Evolutionary conservation across 345 rosid genomes (phyloP), one percentile per base, ranked within the genome.

Genomic region (Citropsis articulata): DNA sequence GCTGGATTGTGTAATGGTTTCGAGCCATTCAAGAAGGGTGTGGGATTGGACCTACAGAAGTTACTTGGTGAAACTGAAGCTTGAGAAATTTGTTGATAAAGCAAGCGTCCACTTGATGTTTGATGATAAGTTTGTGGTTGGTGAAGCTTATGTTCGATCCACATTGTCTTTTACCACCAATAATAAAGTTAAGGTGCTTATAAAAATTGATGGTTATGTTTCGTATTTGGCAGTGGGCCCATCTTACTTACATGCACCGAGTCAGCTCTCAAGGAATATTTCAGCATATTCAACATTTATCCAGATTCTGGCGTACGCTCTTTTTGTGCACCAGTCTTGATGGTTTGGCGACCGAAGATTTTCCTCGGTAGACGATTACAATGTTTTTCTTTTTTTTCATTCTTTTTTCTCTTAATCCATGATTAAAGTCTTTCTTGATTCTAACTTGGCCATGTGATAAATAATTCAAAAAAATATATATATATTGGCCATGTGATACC

Each of bases 61-160:
- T 36, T 4, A 40, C 16, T 3, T 4, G 38, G 28, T 10, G 59
- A 28, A 45, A 45, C 8, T 42, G 28, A 75, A 42, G 61, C 27
- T 16, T 73, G 4, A 60, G 55, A 21, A 30, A 48, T 75, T 66
- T 63, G 55, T 50, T 83, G 78, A 42, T 13, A 66, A 0, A 14
- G 50, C 16, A 45, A 24, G 72, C 36, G 73, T 53, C 84, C 60
- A 27, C 69, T 71, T 72, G 16, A 38, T 57, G 63, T 33, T 9
- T 45, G 50, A 53, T 28, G 40, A 59, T 66, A 56, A 55, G 65
- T 82, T 59, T 70, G 85, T 76, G 86, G 86, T 77, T 31, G 84
- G 33, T 79, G 88, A 9, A 50, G 81, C 80, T 76, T 19, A 30
- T 14, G 40, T 9, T 68, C 62, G 70, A 83, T 81, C 84, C 75